phyloP scores from a whole-genome alignment of 495 filamentous ascomycete genomes.

The Penicillium roqueforti region DNA sequence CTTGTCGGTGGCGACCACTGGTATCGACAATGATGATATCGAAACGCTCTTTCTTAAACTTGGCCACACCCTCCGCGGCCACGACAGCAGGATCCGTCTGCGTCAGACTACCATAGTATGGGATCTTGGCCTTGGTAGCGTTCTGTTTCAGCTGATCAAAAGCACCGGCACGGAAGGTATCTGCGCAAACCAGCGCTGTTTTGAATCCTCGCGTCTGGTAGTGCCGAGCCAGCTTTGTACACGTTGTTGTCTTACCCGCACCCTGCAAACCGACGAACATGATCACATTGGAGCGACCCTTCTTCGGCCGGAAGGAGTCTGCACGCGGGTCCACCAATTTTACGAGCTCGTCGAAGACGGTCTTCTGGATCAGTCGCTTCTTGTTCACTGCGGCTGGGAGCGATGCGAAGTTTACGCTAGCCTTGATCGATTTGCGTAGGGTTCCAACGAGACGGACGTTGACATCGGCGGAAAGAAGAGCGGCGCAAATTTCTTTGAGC shows the following conservation, averaged over 20 bases:
- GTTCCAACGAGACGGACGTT: slow-evolving; percentile 91
- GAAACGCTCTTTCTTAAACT: slow-evolving; percentile 98
- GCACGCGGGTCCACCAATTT: slow-evolving; percentile 93
- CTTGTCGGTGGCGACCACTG: slow-evolving; percentile 87
- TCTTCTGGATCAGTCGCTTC: slow-evolving; percentile 96
- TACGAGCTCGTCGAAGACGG: slow-evolving; percentile 96
- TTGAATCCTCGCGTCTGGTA: slow-evolving; percentile 95
- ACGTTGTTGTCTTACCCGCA: slow-evolving; percentile 95
- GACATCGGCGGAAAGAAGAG: slow-evolving; percentile 91
- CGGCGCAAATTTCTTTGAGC: slow-evolving; percentile 94
- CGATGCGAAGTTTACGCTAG: slow-evolving; percentile 88
- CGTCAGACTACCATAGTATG: slow-evolving; percentile 93
- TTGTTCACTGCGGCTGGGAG: slow-evolving; percentile 87
- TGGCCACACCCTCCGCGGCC: slow-evolving; percentile 88
- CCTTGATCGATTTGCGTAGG: slow-evolving; percentile 89
- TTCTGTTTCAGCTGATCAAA: slow-evolving; percentile 99
- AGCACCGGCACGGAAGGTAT: slow-evolving; percentile 96
- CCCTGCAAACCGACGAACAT: slow-evolving; percentile 99
- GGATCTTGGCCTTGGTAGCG: slow-evolving; percentile 97
- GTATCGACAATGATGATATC: slow-evolving; percentile 99
- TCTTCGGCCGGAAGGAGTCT: slow-evolving; percentile 94
- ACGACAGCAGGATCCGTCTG: slow-evolving; percentile 95
- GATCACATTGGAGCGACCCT: slow-evolving; percentile 92
- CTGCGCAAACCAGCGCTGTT: slow-evolving; percentile 90
- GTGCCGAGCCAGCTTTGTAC: slow-evolving; percentile 93